Evolutionary conservation across 2,329 filamentous ascomycete species (phyloP).

Genomic region (Venturia pyrina): DNA sequence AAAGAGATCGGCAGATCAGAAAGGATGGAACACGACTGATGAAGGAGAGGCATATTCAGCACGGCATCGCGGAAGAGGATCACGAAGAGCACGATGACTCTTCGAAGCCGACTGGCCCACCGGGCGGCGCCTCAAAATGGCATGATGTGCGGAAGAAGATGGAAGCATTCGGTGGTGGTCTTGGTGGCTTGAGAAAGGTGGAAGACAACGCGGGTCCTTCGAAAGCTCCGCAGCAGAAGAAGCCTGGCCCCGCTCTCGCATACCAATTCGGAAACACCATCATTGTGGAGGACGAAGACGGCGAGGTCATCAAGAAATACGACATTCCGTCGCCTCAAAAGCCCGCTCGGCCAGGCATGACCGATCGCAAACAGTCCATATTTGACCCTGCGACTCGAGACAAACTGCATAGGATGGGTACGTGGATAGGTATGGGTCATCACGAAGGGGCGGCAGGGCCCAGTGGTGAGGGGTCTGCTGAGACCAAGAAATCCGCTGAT

Average conservation of each 20-base stretch:
- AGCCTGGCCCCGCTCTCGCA: constrained; percentile 63
- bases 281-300: constrained; percentile 79
- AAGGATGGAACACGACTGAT: constrained; percentile 43
- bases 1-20: constrained; percentile 52
- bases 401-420: constrained; percentile 42
- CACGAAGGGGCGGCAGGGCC: constrained; percentile 17
- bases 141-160: constrained; percentile 32
- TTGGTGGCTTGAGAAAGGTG: constrained; percentile 36
- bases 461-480: constrained; percentile 14
- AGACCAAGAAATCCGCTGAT: constrained; percentile 24
- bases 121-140: constrained; percentile 26
- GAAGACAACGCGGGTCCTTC: constrained; percentile 24
- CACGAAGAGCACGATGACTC: constrained; percentile 26
- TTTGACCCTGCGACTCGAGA: constrained; percentile 30
- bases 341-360: constrained; percentile 23
- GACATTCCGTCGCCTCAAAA: constrained; percentile 49
- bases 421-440: constrained; percentile 37
- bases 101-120: constrained; percentile 18
- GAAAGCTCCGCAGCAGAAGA: constrained; percentile 22
- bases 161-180: constrained; percentile 26
- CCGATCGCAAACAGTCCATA: constrained; percentile 18
- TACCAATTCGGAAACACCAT: constrained; percentile 86
- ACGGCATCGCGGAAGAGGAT: constrained; percentile 37
- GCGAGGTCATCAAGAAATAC: constrained; percentile 78
- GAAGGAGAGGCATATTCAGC: constrained; percentile 36